Conservation (phyloP, 2,329 filamentous ascomycete species). For the Penicillium vulpinum region DNA sequence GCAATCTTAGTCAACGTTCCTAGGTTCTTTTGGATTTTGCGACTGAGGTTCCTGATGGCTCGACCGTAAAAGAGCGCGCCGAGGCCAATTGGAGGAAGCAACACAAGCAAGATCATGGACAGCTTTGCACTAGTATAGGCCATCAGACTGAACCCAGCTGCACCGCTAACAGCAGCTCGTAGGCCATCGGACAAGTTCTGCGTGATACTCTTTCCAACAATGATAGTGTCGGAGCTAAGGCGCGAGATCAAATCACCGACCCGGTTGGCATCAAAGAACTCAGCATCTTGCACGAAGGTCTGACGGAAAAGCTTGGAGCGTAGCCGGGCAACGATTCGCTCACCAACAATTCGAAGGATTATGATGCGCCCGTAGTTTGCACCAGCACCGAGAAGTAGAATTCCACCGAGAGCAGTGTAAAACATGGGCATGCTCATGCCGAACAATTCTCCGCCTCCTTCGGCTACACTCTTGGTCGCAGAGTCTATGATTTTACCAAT, state of each 20-base stretch:
- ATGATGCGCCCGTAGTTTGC: slow-evolving; percentile 95
- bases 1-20: slow-evolving; percentile 95
- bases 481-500: slow-evolving; percentile 95
- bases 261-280: slow-evolving; percentile 97
- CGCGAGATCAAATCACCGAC: slow-evolving; percentile 95
- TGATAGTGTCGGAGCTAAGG: slow-evolving; percentile 92
- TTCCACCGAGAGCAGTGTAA: slow-evolving; percentile 73
- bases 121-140: slow-evolving; percentile 91
- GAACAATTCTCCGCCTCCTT: slow-evolving; percentile 69
- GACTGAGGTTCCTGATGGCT: slow-evolving; percentile 82
- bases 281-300: slow-evolving; percentile 95
- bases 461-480: slow-evolving; percentile 70
- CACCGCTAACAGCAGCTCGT: slow-evolving; percentile 82
- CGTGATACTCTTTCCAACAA: slow-evolving; percentile 97
- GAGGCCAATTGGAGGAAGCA: slow-evolving; percentile 88
- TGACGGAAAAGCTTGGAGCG: slow-evolving; percentile 86
- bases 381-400: slow-evolving; percentile 79
- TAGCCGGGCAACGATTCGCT: slow-evolving; percentile 87
- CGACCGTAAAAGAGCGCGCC: slow-evolving; percentile 91
- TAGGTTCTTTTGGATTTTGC: slow-evolving; percentile 89
- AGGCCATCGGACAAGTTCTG: slow-evolving; percentile 98
- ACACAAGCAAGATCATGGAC: slow-evolving; percentile 78
- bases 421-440: slow-evolving; percentile 84
- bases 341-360: slow-evolving; percentile 88
- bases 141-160: slow-evolving; percentile 89